Conservation (phyloP, 106 monocot species). For the Dioscorea zingiberensis region DNA sequence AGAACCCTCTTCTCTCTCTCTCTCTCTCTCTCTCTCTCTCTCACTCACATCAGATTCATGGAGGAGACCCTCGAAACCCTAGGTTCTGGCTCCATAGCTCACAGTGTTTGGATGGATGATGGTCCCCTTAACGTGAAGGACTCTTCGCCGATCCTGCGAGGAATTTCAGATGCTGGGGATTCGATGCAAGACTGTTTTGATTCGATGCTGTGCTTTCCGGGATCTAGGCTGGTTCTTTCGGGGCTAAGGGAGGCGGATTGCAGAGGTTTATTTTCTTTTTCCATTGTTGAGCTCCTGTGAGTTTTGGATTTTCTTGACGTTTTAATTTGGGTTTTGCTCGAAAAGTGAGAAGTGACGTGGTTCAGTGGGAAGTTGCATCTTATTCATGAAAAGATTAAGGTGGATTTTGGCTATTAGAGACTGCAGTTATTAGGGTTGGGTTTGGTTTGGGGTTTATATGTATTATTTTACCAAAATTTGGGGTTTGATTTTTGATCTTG, state of each 20-base stretch:
- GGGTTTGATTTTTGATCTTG: no score
- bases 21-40: neutral
- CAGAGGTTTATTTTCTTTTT: conserved; percentile 25
- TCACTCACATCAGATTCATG: neutral
- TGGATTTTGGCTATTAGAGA: no score
- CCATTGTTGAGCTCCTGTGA: no score
- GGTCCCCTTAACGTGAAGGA: conserved; percentile 4
- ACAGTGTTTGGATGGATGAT: conserved; percentile 5
- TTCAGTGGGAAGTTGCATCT: no score
- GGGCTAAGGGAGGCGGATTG: conserved; percentile 28
- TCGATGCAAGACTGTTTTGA: conserved; percentile 33
- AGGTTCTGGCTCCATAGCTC: conserved; percentile 10
- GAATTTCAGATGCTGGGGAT: neutral
- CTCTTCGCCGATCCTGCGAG: neutral
- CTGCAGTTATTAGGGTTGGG: no score
- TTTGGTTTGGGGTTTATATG: no score
- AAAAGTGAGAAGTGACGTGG: no score
- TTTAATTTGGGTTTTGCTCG: no score
- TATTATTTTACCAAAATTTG: no score
- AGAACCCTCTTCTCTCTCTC: neutral
- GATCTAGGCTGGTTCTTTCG: conserved; percentile 35
- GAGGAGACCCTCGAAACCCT: conserved; percentile 20
- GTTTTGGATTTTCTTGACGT: no score
- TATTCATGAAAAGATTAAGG: no score
- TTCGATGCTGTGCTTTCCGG: conserved; percentile 62